A percentile compares a stretch with the other conserved stretches of the same genome.
Evolutionary conservation across 345 rosid genomes (phyloP).

Genomic region (Brassica juncea): DNA sequence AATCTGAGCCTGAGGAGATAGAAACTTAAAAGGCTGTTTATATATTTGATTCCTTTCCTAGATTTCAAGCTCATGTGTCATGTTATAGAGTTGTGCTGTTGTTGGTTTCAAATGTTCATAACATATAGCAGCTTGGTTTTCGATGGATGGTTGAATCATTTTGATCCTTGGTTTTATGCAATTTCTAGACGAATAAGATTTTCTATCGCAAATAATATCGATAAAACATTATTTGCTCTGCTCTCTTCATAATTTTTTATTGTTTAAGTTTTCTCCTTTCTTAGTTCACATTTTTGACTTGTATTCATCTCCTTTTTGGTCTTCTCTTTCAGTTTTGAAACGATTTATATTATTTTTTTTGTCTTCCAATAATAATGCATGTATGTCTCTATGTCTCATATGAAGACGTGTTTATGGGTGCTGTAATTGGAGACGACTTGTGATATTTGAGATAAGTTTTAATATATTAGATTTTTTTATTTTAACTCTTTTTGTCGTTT

Average conservation of each 20-base stretch:
- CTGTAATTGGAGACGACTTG: not conserved
- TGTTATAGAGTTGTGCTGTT: constrained; percentile 13
- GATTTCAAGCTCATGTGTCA: not conserved
- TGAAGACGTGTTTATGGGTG: constrained; percentile 12
- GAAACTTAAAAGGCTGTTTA: not conserved
- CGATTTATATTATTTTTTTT: not conserved
- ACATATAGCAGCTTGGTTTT: constrained; percentile 1
- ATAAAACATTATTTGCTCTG: not conserved
- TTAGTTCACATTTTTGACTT: not conserved
- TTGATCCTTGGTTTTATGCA: not conserved
- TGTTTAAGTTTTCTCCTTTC: not conserved
- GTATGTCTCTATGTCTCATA: not conserved
- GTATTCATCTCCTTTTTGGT: not conserved
- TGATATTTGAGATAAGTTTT: not conserved
- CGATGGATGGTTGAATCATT: not conserved
- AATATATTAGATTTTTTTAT: not conserved
- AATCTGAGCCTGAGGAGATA: not conserved
- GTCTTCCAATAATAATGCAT: not conserved
- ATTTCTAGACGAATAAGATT: not conserved
- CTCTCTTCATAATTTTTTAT: not conserved
- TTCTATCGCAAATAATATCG: not conserved
- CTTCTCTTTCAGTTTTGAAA: not conserved
- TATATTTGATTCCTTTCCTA: not conserved
- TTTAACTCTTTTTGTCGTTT: not conserved
- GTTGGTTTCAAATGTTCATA: constrained; percentile 20